These are phyloP conservation scores for Alternaria gaisen DNA, from an alignment of 2,329 filamentous ascomycete genomes.

Conservation along the genomic window DNA sequence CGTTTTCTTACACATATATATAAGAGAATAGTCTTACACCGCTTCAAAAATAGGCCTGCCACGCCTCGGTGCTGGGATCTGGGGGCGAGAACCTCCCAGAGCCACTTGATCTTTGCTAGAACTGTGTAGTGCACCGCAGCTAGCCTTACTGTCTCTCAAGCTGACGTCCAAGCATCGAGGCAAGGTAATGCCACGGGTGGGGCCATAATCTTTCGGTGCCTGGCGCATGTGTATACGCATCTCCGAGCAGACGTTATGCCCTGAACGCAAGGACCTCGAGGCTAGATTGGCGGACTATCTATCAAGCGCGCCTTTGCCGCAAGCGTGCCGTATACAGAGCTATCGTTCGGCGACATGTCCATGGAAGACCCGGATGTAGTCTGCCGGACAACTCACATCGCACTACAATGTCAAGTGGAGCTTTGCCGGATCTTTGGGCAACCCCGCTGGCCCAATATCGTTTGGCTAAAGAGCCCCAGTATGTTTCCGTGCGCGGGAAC, in stretches of 20 bases:
- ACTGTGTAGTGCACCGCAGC: background rate
- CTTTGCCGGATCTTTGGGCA: background rate
- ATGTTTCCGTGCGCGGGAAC: background rate
- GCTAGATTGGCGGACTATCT: too few species aligned
- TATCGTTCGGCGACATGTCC: too few species aligned
- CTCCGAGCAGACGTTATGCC: background rate
- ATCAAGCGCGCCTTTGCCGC: too few species aligned
- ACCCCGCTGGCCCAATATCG: background rate
- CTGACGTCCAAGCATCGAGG: background rate
- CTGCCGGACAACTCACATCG: too few species aligned
- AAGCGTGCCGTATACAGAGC: too few species aligned
- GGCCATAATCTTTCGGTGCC: background rate
- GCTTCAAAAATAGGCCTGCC: too few species aligned
- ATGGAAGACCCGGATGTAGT: too few species aligned
- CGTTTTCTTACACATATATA: slow-evolving; percentile 1
- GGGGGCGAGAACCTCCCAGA: too few species aligned
- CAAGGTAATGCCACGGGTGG: background rate
- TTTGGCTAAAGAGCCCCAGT: background rate
- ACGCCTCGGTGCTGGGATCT: too few species aligned
- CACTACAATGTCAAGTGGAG: too few species aligned
- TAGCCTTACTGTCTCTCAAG: background rate
- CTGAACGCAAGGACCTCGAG: too few species aligned
- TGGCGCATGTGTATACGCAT: background rate
- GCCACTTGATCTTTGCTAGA: too few species aligned
- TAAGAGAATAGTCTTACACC: background rate